A percentile compares a stretch with the other conserved stretches of the same genome.
Conservation (phyloP, 257 asterid species). For the Asclepias syriaca region DNA sequence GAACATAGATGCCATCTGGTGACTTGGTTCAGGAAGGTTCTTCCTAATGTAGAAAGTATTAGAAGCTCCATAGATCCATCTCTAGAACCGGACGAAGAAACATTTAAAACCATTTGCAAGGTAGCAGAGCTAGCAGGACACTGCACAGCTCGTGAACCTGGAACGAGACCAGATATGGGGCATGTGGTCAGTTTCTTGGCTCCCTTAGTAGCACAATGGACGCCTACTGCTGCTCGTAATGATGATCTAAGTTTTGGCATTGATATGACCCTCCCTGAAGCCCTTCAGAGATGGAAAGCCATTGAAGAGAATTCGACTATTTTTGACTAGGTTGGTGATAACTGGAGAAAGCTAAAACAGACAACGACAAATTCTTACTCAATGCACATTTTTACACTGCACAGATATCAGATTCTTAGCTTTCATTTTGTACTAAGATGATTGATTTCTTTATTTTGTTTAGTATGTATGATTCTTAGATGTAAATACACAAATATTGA, state of each 20-base stretch:
- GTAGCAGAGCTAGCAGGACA: slow-evolving; percentile 74
- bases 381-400: not conserved
- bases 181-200: slow-evolving; percentile 64
- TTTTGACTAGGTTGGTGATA: not conserved
- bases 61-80: slow-evolving; percentile 40
- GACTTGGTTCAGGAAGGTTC: slow-evolving; percentile 57
- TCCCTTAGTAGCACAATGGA: slow-evolving; percentile 75
- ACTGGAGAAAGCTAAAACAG: too few species aligned
- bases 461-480: not conserved
- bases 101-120: slow-evolving; percentile 40
- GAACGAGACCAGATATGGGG: slow-evolving; percentile 75
- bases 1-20: slow-evolving; percentile 62
- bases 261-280: slow-evolving; percentile 61
- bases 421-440: not conserved
- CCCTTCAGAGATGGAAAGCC: slow-evolving; percentile 62
- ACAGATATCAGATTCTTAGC: not conserved
- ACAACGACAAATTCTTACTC: not conserved
- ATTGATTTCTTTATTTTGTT: not conserved
- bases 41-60: slow-evolving; percentile 40
- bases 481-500: not conserved
- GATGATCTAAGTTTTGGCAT: slow-evolving; percentile 32
- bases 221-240: slow-evolving; percentile 30
- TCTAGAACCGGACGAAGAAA: slow-evolving; percentile 46
- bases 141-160: slow-evolving; percentile 65
- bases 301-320: slow-evolving; percentile 27